Percentiles rank a stretch among this genome's conserved stretches.
These are phyloP conservation scores for Withania somnifera DNA, from an alignment of 305 asterid species.

Conservation along the genomic window DNA sequence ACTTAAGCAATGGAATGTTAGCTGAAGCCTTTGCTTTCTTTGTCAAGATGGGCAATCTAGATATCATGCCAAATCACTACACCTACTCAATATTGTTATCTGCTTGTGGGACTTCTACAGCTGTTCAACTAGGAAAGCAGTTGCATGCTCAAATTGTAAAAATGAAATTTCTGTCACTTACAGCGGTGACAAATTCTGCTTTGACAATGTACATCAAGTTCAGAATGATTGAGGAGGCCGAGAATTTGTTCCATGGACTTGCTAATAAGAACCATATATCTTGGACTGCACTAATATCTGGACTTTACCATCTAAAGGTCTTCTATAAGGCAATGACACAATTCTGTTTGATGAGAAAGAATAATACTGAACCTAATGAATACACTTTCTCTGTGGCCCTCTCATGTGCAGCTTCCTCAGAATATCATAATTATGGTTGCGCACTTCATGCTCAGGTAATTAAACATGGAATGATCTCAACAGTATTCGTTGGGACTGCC, in stretches of 20 bases:
- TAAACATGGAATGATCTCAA: conserved; percentile 15
- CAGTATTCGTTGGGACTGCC: conserved; percentile 12
- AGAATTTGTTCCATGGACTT: conserved; percentile 5
- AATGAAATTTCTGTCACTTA: background rate
- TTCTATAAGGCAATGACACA: conserved; percentile 10
- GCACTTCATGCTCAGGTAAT: conserved; percentile 11
- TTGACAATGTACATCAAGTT: conserved; percentile 19
- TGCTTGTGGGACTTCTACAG: background rate
- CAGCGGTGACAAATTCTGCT: conserved; percentile 14
- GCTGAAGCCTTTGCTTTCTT: conserved; percentile 6
- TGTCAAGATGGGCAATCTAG: background rate
- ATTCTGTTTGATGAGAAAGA: conserved; percentile 11
- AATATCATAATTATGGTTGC: background rate
- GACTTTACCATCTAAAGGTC: conserved; percentile 9
- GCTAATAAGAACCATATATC: conserved; percentile 6
- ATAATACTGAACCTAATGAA: conserved; percentile 12
- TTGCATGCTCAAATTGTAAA: conserved; percentile 16
- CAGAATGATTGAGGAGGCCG: conserved; percentile 18
- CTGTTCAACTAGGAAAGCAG: conserved; percentile 12
- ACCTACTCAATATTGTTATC: conserved; percentile 12
- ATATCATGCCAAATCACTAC: conserved; percentile 8
- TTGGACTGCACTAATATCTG: conserved; percentile 18
- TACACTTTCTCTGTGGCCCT: conserved; percentile 13
- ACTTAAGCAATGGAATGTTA: conserved; percentile 6
- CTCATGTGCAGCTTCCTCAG: conserved; percentile 8